Base-by-base conservation (phyloP, 306 rosid genomes). In the Acacia confusa region DNA sequence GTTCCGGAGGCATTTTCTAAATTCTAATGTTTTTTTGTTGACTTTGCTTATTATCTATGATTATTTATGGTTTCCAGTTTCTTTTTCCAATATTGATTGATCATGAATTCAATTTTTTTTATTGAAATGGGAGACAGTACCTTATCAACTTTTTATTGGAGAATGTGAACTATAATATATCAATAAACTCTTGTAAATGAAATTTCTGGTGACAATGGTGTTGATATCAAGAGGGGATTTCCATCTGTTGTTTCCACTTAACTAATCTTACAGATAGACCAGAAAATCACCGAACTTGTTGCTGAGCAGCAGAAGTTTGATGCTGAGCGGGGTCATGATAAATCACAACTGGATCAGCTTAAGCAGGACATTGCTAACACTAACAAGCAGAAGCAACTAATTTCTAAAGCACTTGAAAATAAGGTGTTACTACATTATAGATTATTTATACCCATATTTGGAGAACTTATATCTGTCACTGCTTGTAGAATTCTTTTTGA, bases 301-400 rank as follows among this genome's bases (percentile, higher is more conserved):
- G 82, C 97, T 65, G 99, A 93, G 88, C 96, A 95, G 93, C 98
- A 93, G 97, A 95, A 93, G 83, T 80, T 83, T 81, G 99, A 95
- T 63, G 99, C 98, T 24, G 84, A 92, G 85, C 83, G 84, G 78
- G 82, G 87, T 48, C 99, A 93, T 66, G 91, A 82, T 78, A 90
- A 81, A 89, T 93, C 98, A 50, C 93, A 92, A 88, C 27, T 92
- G 72, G 97, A 86, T 83, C 98, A 90, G 85, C 90, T 89, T 69
- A 95, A 92, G 86, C 96, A 87, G 88, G 99, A 95, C 81, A 93
- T 95, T 83, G 89, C 92, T 30, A 93, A 95, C 88, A 88, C 97
- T 78, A 84, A 90, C 66, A 95, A 92, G 88, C 95, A 95, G 89
- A 87, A 90, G 82, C 88, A 78, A 60, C 84, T 88, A 80, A 76